Percentiles rank a stretch among this genome's conserved stretches.
phyloP scores from a whole-genome alignment of 768 basidiomycete genomes.

The Leccinum fibrillosum region DNA sequence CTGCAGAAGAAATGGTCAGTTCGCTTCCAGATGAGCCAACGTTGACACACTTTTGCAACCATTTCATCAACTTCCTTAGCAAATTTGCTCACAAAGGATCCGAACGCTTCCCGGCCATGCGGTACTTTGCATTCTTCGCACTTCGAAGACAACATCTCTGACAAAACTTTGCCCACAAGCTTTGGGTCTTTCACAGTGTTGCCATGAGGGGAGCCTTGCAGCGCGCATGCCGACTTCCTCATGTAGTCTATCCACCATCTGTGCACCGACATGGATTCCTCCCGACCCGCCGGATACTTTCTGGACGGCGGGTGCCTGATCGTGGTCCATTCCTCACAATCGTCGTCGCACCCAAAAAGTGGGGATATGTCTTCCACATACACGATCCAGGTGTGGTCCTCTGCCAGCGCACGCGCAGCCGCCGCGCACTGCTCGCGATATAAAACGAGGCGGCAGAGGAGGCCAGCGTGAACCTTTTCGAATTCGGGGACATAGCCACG shows the following conservation, averaged over 20 bases:
- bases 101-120: neutral
- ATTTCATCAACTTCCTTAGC: conserved; percentile 3
- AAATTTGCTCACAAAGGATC: conserved; percentile 10
- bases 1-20: neutral
- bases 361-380: too few relatives aligned
- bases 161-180: neutral
- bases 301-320: conserved; percentile 2
- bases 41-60: conserved; percentile 4
- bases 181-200: conserved; percentile 1
- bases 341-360: neutral
- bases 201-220: conserved; percentile 1
- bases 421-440: conserved; percentile 7
- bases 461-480: conserved; percentile 9
- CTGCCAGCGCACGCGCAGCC: neutral
- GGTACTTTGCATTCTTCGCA: neutral
- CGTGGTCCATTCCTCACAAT: neutral
- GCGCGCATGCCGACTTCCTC: conserved; percentile 4
- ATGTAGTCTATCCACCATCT: conserved; percentile 16
- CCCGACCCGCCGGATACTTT: conserved; percentile 1
- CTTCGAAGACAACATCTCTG: conserved; percentile 5
- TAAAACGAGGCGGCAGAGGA: conserved; percentile 3
- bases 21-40: neutral
- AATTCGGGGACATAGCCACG: conserved; percentile 6
- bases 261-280: neutral
- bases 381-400: conserved; percentile 11